A percentile compares a stretch with the other conserved stretches of the same genome.
phyloP scores from a whole-genome alignment of 2,329 filamentous ascomycete genomes.

The Gaeumannomyces sp. region DNA sequence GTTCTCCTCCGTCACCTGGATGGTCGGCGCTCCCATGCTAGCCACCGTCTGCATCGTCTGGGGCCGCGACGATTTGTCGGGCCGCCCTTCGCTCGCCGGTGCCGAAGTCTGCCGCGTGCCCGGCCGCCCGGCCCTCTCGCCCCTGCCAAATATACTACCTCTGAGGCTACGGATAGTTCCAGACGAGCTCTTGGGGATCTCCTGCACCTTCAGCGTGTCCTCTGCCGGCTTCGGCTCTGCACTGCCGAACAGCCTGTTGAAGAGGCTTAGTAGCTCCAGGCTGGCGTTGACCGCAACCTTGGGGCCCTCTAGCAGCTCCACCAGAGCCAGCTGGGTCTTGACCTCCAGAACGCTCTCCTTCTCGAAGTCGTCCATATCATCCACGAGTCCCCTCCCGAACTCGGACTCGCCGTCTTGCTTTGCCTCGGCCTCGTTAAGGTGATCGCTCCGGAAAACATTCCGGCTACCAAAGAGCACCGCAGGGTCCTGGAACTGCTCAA shows the following conservation, averaged over 20 bases:
- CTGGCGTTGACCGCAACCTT: conserved; percentile 83
- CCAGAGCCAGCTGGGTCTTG: conserved; percentile 80
- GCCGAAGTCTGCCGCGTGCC: conserved; percentile 35
- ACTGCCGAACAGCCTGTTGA: conserved; percentile 71
- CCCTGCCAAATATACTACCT: conserved; percentile 72
- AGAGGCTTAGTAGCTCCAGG: conserved; percentile 76
- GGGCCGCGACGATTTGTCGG: conserved; percentile 24
- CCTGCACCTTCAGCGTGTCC: conserved; percentile 23
- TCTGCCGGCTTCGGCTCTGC: conserved; percentile 35
- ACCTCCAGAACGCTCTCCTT: conserved; percentile 86
- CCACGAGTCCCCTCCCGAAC: conserved; percentile 49
- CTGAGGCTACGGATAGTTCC: conserved; percentile 65
- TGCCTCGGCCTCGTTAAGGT: conserved; percentile 52
- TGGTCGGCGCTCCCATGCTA: conserved; percentile 53
- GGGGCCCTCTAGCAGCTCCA: conserved; percentile 78
- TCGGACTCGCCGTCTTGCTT: conserved; percentile 22
- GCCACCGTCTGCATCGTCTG: conserved; percentile 38
- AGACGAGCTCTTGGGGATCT: conserved; percentile 61
- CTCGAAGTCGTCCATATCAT: conserved; percentile 77
- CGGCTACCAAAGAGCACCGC: conserved; percentile 61
- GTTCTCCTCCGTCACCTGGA: conserved; percentile 68
- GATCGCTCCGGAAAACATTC: conserved; percentile 57
- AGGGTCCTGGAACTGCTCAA: conserved; percentile 79
- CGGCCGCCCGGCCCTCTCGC: conserved; percentile 38
- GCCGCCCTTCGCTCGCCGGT: conserved; percentile 14